These are phyloP conservation scores for Pyrenula aspistea DNA, from an alignment of 495 filamentous ascomycete species.

Conservation along the genomic window DNA sequence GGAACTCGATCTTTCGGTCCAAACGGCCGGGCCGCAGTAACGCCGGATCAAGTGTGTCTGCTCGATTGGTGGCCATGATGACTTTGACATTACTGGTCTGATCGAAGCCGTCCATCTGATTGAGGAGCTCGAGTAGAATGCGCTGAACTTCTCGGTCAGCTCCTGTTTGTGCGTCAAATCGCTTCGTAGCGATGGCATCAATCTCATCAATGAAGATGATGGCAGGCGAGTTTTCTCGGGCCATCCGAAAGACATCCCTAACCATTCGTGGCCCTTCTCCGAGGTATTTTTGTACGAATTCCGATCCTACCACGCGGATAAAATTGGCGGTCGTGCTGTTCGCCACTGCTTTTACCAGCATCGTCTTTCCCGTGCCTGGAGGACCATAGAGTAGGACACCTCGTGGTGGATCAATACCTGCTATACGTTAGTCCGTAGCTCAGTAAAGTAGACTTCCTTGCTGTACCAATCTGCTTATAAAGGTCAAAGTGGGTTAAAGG, in stretches of 20 bases:
- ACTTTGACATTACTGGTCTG: constrained; percentile 98
- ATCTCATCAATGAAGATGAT: constrained; percentile 99
- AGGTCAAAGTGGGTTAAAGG: constrained; percentile 95
- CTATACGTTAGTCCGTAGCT: constrained; percentile 12
- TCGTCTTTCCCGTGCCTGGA: constrained; percentile 95
- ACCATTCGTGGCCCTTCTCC: constrained; percentile 98
- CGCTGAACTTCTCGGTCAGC: constrained; percentile 97
- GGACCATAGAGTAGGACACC: constrained; percentile 94
- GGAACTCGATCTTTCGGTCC: constrained; percentile 98
- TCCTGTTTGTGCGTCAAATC: constrained; percentile 95
- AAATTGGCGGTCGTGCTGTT: constrained; percentile 98
- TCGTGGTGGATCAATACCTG: constrained; percentile 90
- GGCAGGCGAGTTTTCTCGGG: constrained; percentile 89
- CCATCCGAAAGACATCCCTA: constrained; percentile 98
- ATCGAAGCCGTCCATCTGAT: constrained; percentile 99
- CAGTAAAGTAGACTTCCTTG: constrained; percentile 8
- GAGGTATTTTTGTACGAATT: constrained; percentile 97
- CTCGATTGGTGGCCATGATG: constrained; percentile 98
- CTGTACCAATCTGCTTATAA: constrained; percentile 87
- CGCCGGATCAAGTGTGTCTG: constrained; percentile 91
- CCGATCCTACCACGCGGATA: constrained; percentile 94
- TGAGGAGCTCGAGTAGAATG: constrained; percentile 90
- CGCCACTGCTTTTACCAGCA: constrained; percentile 96
- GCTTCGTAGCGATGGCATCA: constrained; percentile 96
- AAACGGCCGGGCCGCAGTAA: constrained; percentile 88